A percentile compares a stretch with the other conserved stretches of the same genome.
Conservation (phyloP, 306 rosid genomes). For the Medicago truncatula region MtrunA17r5.0-ANR NC_053045.1:31809501-31810000, state of each 20-base stretch:
- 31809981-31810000: constrained; percentile 73
- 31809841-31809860: constrained; percentile 46
- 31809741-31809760: constrained; percentile 65
- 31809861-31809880: constrained; percentile 55
- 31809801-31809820: constrained; percentile 55
- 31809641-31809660: constrained; percentile 65
- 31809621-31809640: constrained; percentile 41
- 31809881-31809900: constrained; percentile 51
- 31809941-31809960: constrained; percentile 43
- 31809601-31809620: constrained; percentile 9
- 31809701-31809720: constrained; percentile 3
- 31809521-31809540: constrained; percentile 52
- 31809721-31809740: constrained; percentile 59
- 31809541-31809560: constrained; percentile 74
- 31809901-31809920: constrained; percentile 62
- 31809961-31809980: constrained; percentile 51
- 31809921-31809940: constrained; percentile 54
- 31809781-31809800: constrained; percentile 37
- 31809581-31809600: constrained; percentile 57
- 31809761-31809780: constrained; percentile 64
- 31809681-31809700: constrained; percentile 17
- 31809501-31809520: constrained; percentile 52
- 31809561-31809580: constrained; percentile 62
- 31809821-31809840: constrained; percentile 32
- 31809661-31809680: constrained; percentile 39